Evolutionary conservation across 441 rosid species (phyloP).

Genomic region (Bocquillonia castaneifolia): DNA sequence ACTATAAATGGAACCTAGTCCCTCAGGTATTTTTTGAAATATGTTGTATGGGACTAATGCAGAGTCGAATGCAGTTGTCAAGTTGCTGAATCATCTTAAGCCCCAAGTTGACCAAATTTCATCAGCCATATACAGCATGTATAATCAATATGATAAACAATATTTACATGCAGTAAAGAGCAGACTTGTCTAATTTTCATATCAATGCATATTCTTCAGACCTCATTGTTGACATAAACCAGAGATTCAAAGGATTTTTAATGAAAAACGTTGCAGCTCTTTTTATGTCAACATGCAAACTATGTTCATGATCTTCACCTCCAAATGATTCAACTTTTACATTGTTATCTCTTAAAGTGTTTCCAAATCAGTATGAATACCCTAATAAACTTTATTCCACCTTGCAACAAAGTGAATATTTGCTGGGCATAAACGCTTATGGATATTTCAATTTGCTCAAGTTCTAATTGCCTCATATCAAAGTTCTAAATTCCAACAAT

Average conservation of each 20-base stretch:
- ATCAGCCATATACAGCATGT: neutral
- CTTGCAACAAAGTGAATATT: neutral
- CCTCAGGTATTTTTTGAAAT: neutral
- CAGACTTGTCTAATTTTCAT: neutral
- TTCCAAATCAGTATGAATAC: neutral
- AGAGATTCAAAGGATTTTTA: neutral
- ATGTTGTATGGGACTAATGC: neutral
- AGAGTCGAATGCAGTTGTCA: neutral
- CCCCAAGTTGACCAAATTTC: neutral
- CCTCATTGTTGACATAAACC: neutral
- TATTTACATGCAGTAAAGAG: neutral
- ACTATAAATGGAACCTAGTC: neutral
- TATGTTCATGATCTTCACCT: neutral
- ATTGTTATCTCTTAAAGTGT: neutral
- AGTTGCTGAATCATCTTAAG: neutral
- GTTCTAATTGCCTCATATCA: neutral
- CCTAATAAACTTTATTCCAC: conserved; percentile 7
- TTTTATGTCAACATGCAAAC: neutral
- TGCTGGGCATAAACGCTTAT: neutral
- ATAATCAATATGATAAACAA: neutral
- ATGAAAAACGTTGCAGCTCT: neutral
- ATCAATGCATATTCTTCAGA: neutral
- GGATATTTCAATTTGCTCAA: neutral
- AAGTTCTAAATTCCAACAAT: neutral
- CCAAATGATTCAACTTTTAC: neutral